Evolutionary conservation across 345 rosid species (phyloP).

Genomic region (Murraya paniculata): DNA sequence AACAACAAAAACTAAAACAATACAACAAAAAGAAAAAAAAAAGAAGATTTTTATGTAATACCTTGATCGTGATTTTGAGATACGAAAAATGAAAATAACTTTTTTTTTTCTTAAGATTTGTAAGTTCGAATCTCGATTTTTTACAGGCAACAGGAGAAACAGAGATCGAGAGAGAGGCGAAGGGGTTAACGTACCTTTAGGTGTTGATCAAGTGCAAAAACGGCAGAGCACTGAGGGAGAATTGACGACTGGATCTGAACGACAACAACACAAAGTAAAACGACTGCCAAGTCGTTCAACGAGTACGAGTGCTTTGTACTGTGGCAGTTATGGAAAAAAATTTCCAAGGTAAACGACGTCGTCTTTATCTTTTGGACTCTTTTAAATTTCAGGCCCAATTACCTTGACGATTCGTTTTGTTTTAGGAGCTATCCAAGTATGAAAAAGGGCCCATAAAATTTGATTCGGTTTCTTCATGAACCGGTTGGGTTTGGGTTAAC

Average conservation of each 20-base stretch:
- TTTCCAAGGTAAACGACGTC: not conserved
- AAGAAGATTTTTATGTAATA: not conserved
- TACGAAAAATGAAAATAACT: not conserved
- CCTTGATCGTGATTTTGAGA: not conserved
- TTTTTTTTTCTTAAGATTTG: not conserved
- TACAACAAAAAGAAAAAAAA: not conserved
- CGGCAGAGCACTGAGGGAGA: not conserved
- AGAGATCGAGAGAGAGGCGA: not conserved
- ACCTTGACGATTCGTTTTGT: not conserved
- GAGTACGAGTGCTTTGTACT: not conserved
- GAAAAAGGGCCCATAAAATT: not conserved
- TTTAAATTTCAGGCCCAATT: not conserved
- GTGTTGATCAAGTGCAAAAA: not conserved
- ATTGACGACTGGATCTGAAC: constrained; percentile 1
- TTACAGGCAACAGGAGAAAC: not conserved
- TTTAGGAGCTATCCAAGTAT: not conserved
- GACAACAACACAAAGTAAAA: not conserved
- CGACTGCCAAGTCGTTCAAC: not conserved
- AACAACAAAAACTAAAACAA: not conserved
- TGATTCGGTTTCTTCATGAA: too few species aligned
- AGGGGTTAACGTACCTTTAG: not conserved
- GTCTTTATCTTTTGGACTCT: not conserved
- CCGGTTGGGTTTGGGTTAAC: too few species aligned
- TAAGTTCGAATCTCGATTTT: not conserved
- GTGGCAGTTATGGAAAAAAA: not conserved